Evolutionary conservation across 2,329 filamentous ascomycete genomes (phyloP), one percentile per base, ranked within the genome.

Genomic region (Penicillium janthinellum): DNA sequence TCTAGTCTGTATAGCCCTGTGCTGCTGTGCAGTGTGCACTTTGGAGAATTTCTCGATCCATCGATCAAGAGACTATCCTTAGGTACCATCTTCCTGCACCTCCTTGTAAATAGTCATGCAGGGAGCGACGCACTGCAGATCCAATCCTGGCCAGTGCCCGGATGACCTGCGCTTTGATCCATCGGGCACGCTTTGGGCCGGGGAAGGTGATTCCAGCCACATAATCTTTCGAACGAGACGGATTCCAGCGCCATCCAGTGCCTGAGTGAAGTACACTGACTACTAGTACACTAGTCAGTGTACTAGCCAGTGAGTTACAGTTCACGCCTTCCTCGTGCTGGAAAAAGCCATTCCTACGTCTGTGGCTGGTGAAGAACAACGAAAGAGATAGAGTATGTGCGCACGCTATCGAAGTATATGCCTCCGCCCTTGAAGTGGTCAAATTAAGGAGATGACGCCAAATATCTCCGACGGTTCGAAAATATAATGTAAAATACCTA

Each of bases 91-190:
- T 17, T n/a, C 47, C 45, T 57, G 45, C 47, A 57, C 25, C 38
- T 31, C 37, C 11, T 58, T 62, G 59, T 59, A 57, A 49, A 64
- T 56, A 37, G 60, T 56, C 44, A 39, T 64, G 57, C 61, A 64
- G 62, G 62, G 57, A 60, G 61, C 37, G 45, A 62, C 20, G 59
- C 62, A 57, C 48, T 42, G 58, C 58, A 65, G 60, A 63, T 63
- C 49, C 10, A 39, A 39, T 14, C 49, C 34, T 22, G 35, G 49
- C 35, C 49, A 52, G 39, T 52, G 39, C 58, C 56, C 35, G 48
- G 50, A 52, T 63, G 62, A 66, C 62, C 61, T 50, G 53, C 64
- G 63, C 64, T 61, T 60, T 57, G 64, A 63, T 63, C 57, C 42
- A 52, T 56, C 57, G 56, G 64, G 62, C 60, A 63, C 49, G 12